phyloP scores from a whole-genome alignment of 225 moss, liverwort and hornwort species.

The Pseudisothecium myosuroides region DNA sequence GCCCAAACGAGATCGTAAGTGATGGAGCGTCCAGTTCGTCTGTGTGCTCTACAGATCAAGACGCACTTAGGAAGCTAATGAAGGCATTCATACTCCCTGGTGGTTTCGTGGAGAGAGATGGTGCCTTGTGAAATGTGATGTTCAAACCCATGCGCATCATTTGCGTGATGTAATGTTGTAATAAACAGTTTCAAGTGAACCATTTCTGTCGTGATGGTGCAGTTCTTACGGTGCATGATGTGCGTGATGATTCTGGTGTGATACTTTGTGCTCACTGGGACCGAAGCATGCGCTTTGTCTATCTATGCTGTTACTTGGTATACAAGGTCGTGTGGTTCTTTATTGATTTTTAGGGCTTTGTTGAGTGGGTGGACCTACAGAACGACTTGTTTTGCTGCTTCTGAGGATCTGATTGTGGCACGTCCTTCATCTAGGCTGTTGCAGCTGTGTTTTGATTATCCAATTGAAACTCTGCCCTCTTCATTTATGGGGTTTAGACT shows the following conservation, averaged over 20 bases:
- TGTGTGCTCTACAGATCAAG: neutral
- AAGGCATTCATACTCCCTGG: neutral
- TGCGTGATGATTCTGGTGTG: neutral
- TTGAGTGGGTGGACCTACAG: neutral
- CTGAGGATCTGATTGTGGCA: neutral
- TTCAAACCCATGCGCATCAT: neutral
- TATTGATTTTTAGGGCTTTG: neutral
- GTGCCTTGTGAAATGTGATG: neutral
- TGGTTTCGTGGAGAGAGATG: neutral
- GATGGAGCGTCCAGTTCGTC: conserved; percentile 2
- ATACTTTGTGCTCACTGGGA: neutral
- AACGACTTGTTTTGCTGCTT: neutral
- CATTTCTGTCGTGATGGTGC: neutral
- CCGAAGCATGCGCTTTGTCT: neutral
- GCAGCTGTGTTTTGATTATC: neutral
- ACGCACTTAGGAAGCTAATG: neutral
- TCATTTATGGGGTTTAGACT: neutral
- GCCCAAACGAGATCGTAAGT: conserved; percentile 28
- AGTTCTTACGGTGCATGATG: neutral
- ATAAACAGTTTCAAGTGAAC: neutral
- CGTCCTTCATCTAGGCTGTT: too few species aligned
- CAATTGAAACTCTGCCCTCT: neutral
- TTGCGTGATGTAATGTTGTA: neutral
- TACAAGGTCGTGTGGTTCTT: neutral
- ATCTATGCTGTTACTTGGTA: neutral